These are phyloP conservation scores for Primulina eburnea DNA, from an alignment of 257 asterid genomes.

Conservation along the genomic window DNA sequence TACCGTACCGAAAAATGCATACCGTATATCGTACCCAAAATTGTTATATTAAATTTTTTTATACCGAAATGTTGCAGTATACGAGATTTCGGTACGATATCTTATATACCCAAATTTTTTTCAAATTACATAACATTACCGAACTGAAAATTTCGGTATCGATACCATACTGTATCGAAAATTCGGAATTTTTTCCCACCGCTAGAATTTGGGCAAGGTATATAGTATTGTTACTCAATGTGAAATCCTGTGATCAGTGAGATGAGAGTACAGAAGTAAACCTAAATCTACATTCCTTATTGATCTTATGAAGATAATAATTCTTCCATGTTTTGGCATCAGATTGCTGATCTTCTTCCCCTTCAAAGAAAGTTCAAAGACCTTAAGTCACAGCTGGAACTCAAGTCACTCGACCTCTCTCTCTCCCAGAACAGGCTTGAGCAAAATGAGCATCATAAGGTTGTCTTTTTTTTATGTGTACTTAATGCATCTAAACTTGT, in stretches of 20 bases:
- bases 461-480: conserved; percentile 27
- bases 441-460: conserved; percentile 99
- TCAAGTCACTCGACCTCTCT: conserved; percentile 86
- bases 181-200: too few relatives aligned
- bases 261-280: not conserved
- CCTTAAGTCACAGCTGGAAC: conserved; percentile 78
- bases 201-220: not conserved
- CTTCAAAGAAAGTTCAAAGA: conserved; percentile 76
- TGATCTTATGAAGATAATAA: conserved; percentile 11
- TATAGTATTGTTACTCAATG: not conserved
- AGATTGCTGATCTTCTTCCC: conserved; percentile 87
- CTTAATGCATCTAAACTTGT: conserved; percentile 16
- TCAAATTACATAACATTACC: too few relatives aligned
- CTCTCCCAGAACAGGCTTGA: conserved; percentile 78
- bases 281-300: conserved; percentile 3
- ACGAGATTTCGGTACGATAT: too few relatives aligned
- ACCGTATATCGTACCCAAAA: too few relatives aligned
- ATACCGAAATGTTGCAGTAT: too few relatives aligned
- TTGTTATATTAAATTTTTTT: too few relatives aligned
- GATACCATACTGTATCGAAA: too few relatives aligned
- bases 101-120: too few relatives aligned
- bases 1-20: too few relatives aligned
- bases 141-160: too few relatives aligned
- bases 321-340: conserved; percentile 32
- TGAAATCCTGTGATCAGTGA: conserved; percentile 11